phyloP scores from a whole-genome alignment of 75 land plant species.

The Azolla pinnata region DNA sequence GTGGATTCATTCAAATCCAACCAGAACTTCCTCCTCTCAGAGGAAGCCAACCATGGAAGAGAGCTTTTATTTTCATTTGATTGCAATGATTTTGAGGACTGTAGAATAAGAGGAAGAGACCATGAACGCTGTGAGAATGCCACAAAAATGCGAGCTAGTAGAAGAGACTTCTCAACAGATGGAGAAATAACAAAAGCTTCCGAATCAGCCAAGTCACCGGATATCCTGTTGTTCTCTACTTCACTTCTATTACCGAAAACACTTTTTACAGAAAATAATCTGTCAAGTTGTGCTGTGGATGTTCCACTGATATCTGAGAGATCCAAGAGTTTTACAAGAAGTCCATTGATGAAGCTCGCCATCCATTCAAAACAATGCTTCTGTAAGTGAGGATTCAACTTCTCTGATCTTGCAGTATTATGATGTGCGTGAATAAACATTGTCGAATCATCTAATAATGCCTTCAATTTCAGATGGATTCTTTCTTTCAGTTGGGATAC shows the following conservation, averaged over 20 bases:
- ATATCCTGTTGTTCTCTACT: constrained; percentile 2
- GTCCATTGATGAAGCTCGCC: constrained; percentile 39
- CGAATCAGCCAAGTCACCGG: neutral
- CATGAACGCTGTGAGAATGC: constrained; percentile 62
- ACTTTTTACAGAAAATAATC: neutral
- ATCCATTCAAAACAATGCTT: constrained; percentile 55
- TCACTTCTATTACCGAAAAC: constrained; percentile 3
- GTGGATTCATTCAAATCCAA: constrained; percentile 25
- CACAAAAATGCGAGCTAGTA: constrained; percentile 64
- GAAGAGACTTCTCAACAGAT: constrained; percentile 72
- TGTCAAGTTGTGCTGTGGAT: neutral
- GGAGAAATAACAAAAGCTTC: constrained; percentile 16
- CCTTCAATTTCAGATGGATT: constrained; percentile 49
- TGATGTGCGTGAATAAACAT: constrained; percentile 67
- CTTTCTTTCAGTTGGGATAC: constrained; percentile 63
- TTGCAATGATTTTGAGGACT: neutral
- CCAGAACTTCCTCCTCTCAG: constrained; percentile 19
- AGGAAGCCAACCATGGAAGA: constrained; percentile 10
- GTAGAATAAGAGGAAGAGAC: constrained; percentile 55
- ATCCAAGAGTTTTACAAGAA: constrained; percentile 35
- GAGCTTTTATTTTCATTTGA: constrained; percentile 13
- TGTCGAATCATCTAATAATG: constrained; percentile 51
- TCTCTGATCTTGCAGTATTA: constrained; percentile 47
- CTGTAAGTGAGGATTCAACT: constrained; percentile 68
- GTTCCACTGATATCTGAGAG: constrained; percentile 25